These are phyloP conservation scores for Starmera dryadoides DNA, from an alignment of 805 yeast genomes.

Conservation along the genomic window DNA sequence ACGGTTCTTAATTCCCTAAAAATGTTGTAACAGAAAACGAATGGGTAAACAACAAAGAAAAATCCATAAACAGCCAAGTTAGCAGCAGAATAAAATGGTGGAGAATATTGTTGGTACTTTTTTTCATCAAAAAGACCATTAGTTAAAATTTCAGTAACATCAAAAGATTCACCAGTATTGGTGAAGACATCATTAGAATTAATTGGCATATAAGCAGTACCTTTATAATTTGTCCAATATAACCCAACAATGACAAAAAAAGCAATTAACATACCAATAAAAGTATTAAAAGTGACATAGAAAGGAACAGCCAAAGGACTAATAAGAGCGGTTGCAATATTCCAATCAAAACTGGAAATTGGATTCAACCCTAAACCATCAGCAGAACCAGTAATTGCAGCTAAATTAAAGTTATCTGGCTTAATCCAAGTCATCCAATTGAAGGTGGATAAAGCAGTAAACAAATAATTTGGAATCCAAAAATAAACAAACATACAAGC, in stretches of 20 bases:
- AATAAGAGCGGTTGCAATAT: constrained; percentile 31
- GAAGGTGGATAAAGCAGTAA: constrained; percentile 34
- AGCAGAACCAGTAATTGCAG: constrained; percentile 39
- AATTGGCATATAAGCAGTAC: constrained; percentile 31
- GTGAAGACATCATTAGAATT: constrained; percentile 45
- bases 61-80: constrained; percentile 53
- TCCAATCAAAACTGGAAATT: constrained; percentile 46
- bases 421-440: constrained; percentile 56
- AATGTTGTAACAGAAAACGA: constrained; percentile 39
- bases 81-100: constrained; percentile 62
- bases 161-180: constrained; percentile 41
- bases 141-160: constrained; percentile 39
- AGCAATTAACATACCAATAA: constrained; percentile 27
- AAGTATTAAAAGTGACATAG: constrained; percentile 25
- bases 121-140: constrained; percentile 36
- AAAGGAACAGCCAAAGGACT: constrained; percentile 38
- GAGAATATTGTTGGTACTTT: constrained; percentile 48
- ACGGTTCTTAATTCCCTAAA: constrained; percentile 36
- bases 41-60: constrained; percentile 37
- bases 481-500: constrained; percentile 30
- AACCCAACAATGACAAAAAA: constrained; percentile 27
- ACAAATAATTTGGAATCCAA: constrained; percentile 39
- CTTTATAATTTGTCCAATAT: constrained; percentile 34
- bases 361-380: constrained; percentile 49
- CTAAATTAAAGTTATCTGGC: constrained; percentile 41